phyloP scores from a whole-genome alignment of 2,329 filamentous ascomycete species.

The Sarocladium oryzae region DNA sequence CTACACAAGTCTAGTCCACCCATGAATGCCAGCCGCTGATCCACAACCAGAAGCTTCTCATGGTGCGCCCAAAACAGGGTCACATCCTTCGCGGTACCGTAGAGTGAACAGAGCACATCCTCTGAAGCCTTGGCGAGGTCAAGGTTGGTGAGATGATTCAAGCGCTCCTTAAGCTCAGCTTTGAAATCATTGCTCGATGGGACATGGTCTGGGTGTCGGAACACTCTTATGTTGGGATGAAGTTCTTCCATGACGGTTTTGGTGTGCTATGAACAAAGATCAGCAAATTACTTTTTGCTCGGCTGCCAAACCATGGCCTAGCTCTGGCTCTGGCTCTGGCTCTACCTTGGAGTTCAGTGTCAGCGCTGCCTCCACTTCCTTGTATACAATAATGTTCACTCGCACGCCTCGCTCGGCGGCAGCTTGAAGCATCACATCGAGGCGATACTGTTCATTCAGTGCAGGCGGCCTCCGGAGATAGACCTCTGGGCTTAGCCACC shows the following conservation, averaged over 20 bases:
- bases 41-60: conserved; percentile 81
- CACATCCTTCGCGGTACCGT: conserved; percentile 73
- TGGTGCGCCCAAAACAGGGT: conserved; percentile 92
- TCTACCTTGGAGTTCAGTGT: conserved; percentile 46
- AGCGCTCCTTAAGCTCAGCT: conserved; percentile 60
- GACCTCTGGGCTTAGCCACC: conserved; percentile 86
- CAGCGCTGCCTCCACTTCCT: conserved; percentile 77
- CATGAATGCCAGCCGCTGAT: conserved; percentile 80
- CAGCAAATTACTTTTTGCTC: conserved; percentile 9
- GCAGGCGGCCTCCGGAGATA: conserved; percentile 79
- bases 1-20: conserved; percentile 77
- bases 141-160: conserved; percentile 44
- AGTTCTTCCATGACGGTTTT: conserved; percentile 71
- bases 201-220: conserved; percentile 83
- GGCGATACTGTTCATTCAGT: conserved; percentile 72
- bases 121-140: conserved; percentile 58
- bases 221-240: conserved; percentile 80
- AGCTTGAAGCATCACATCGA: conserved; percentile 75
- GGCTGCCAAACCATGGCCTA: not conserved
- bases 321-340: not conserved
- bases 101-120: conserved; percentile 70
- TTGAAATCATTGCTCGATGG: conserved; percentile 65
- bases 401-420: conserved; percentile 80
- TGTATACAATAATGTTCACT: conserved; percentile 84
- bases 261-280: conserved; percentile 54